phyloP scores from a whole-genome alignment of 495 filamentous ascomycete genomes.

The Parmelia sp. region DNA sequence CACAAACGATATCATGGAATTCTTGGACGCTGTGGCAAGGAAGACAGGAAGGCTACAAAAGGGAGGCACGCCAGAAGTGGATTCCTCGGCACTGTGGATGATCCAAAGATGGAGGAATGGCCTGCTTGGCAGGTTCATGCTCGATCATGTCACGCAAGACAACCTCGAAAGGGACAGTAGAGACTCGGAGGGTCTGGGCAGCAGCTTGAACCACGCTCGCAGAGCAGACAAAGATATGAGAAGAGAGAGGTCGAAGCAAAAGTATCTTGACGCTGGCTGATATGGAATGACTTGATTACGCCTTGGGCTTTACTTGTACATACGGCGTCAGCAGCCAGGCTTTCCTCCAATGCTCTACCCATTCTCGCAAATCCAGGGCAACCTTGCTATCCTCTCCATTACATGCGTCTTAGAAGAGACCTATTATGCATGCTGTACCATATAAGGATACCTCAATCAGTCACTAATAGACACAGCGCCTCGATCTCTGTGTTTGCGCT shows the following conservation, averaged over 20 bases:
- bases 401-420: conserved; percentile 44
- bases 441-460: conserved; percentile 42
- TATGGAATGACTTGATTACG: not conserved
- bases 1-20: conserved; percentile 71
- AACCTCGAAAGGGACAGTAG: conserved; percentile 19
- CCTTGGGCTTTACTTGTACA: too few relatives aligned
- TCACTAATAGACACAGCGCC: conserved; percentile 53
- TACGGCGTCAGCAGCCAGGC: conserved; percentile 43
- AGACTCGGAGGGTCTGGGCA: conserved; percentile 21
- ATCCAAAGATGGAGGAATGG: conserved; percentile 80
- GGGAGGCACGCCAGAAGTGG: conserved; percentile 64
- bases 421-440: conserved; percentile 47
- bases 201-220: conserved; percentile 42
- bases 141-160: conserved; percentile 69
- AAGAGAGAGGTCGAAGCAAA: conserved; percentile 27
- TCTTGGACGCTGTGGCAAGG: conserved; percentile 61
- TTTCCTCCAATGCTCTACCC: conserved; percentile 51
- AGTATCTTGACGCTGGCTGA: conserved; percentile 4
- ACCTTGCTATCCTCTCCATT: conserved; percentile 45
- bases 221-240: conserved; percentile 36
- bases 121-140: conserved; percentile 63
- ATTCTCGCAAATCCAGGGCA: conserved; percentile 56
- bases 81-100: conserved; percentile 73
- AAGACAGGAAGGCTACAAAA: conserved; percentile 71
- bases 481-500: conserved; percentile 52